A percentile compares a stretch with the other conserved stretches of the same genome.
Evolutionary conservation across 2,329 filamentous ascomycete genomes (phyloP).

Genomic region (Fusarium citri): DNA sequence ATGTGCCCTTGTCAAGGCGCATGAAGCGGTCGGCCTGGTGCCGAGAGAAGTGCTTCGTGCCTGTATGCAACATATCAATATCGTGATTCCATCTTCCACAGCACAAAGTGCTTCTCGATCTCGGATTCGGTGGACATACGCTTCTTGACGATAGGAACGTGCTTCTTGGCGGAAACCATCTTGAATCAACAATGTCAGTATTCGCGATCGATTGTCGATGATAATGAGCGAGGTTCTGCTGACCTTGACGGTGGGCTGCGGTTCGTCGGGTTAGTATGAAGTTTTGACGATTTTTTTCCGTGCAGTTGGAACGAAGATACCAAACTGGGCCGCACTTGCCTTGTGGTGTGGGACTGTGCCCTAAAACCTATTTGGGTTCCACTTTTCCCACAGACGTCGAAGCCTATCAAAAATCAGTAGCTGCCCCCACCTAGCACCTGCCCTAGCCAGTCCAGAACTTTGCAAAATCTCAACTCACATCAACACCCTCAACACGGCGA

Average conservation of each 20-base stretch:
- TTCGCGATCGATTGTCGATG: conserved; percentile 14
- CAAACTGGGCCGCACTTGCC: neutral
- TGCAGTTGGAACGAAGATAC: neutral
- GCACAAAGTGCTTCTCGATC: conserved; percentile 25
- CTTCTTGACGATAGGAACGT: conserved; percentile 99
- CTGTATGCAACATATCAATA: conserved; percentile 63
- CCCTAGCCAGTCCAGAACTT: neutral
- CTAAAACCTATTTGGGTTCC: neutral
- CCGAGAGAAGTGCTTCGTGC: conserved; percentile 93
- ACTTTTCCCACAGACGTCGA: neutral
- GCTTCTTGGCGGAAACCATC: conserved; percentile 99
- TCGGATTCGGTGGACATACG: conserved; percentile 73
- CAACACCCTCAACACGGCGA: conserved; percentile 25
- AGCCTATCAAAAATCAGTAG: neutral
- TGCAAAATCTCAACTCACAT: conserved; percentile 21
- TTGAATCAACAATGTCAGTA: conserved; percentile 56
- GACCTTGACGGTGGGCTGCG: conserved; percentile 60
- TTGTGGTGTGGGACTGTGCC: neutral
- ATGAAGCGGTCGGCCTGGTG: conserved; percentile 99
- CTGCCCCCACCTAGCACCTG: neutral
- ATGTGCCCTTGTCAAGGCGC: conserved; percentile 82
- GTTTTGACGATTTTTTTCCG: conserved; percentile 6
- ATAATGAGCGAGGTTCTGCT: conserved; percentile 31
- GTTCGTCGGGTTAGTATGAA: conserved; percentile 45
- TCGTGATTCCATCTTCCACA: conserved; percentile 21